Base-by-base conservation (phyloP, 208 protist species). In the Leishmania amazonensis region DNA sequence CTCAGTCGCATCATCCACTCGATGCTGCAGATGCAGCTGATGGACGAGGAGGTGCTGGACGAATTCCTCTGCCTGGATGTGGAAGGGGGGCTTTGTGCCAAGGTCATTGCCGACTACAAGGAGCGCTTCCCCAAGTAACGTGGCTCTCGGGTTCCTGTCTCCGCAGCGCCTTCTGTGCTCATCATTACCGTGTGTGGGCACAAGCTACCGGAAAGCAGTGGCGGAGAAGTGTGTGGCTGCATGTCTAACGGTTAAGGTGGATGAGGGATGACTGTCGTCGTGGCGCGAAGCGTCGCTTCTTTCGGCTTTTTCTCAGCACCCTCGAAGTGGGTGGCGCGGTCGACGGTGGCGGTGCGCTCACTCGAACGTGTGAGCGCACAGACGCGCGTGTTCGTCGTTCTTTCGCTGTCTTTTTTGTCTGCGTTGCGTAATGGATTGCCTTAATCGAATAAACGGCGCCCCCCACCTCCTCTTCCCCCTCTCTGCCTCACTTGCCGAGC, bases 1-100 rank as follows among this genome's bases (percentile, higher is more conserved):
- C 78, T 91, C 17, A 88, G 83, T 47, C 83, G 81, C 78, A 93
- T 96, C 53, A 87, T 97, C 72, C 78, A 86, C 47, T 95, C 92
- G 3, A 85, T 97, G 85, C 76, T 88, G 15, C 70, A 57, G 53
- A 88, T 92, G 87, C 89, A 89, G 42, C 86, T 96, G 51, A 83
- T 96, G 45, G 85, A 93, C 71, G 86, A 78, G 17, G 90, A 85
- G 68, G 90, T 88, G 62, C 73, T 96, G 54, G 77, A 82, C 28
- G 86, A 91, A 77, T 90, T 94, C 78, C 79, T 90, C 54, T 75
- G 51, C 54, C 53, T 76, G 8, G 81, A 90, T 51, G 87, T 80
- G 3, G 88, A 88, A 58, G 90, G 87, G 42, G 76, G 47, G 5
- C 79, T 93, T 53, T 93, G 80, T 72, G 54, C 60, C 45, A 84